phyloP scores from a whole-genome alignment of 306 rosid species.

The Gynostemma pentaphyllum region DNA sequence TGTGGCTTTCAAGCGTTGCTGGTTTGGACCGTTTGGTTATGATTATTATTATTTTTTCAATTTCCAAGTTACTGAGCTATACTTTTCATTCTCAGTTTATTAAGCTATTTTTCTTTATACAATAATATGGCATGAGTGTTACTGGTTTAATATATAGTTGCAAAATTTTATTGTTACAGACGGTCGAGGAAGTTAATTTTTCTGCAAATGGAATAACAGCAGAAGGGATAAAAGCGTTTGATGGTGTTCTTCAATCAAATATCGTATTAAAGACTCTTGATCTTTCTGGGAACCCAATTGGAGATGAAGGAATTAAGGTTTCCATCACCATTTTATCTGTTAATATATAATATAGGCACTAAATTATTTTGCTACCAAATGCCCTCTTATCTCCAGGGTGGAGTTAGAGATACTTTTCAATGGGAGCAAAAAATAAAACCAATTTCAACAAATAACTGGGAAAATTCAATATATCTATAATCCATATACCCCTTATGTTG shows the following conservation, averaged over 20 bases:
- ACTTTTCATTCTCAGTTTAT: not conserved
- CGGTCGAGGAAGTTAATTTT: conserved; percentile 84
- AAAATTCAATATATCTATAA: not conserved
- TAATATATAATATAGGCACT: not conserved
- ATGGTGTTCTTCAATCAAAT: conserved; percentile 90
- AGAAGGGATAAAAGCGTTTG: conserved; percentile 82
- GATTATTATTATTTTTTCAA: not conserved
- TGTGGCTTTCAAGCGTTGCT: not conserved
- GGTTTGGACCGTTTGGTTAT: not conserved
- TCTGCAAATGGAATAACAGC: conserved; percentile 97
- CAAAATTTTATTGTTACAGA: conserved; percentile 30
- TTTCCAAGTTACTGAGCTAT: not conserved
- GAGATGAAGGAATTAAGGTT: conserved; percentile 94
- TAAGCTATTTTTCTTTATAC: not conserved
- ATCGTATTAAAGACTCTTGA: conserved; percentile 68
- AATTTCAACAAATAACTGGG: no score
- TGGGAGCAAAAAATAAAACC: no score
- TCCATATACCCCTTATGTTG: no score
- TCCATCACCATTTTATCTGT: conserved; percentile 13
- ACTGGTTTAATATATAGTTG: not conserved
- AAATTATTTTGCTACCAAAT: no score
- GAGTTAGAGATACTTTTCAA: no score
- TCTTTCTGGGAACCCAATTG: conserved; percentile 92
- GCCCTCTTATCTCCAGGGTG: no score
- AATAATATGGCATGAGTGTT: not conserved